phyloP scores from a whole-genome alignment of 1,139 yeast species.

The Yamadazyma mexicana region DNA sequence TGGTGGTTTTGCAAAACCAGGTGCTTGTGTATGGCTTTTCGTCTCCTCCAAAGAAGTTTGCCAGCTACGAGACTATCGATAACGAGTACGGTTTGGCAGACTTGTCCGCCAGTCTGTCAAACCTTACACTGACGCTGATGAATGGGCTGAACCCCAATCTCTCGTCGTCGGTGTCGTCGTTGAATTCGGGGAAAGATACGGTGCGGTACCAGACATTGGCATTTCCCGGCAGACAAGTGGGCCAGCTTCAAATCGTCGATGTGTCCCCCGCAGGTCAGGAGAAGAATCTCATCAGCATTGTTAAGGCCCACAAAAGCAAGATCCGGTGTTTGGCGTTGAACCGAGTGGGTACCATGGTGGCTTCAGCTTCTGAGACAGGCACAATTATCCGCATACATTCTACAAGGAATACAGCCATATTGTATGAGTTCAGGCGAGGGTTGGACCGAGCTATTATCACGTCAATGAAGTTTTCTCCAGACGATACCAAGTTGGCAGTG shows the following conservation, averaged over 20 bases:
- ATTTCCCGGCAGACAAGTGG: slow-evolving; percentile 67
- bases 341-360: slow-evolving; percentile 74
- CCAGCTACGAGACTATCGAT: slow-evolving; percentile 69
- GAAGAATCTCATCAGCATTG: slow-evolving; percentile 63
- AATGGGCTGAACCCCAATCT: slow-evolving; percentile 6
- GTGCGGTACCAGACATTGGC: slow-evolving; percentile 56
- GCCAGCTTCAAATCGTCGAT: slow-evolving; percentile 80
- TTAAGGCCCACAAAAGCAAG: slow-evolving; percentile 79
- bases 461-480: slow-evolving; percentile 80
- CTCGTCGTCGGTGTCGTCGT: slow-evolving; percentile 18
- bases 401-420: slow-evolving; percentile 66
- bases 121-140: slow-evolving; percentile 7
- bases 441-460: slow-evolving; percentile 78
- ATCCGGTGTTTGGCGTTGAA: slow-evolving; percentile 70
- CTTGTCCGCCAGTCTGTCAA: slow-evolving; percentile 38
- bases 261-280: slow-evolving; percentile 62
- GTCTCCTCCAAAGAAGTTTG: slow-evolving; percentile 70
- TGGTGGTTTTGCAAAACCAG: slow-evolving; percentile 66
- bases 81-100: slow-evolving; percentile 74
- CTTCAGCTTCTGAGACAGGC: slow-evolving; percentile 87
- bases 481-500: slow-evolving; percentile 75
- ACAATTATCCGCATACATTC: slow-evolving; percentile 82
- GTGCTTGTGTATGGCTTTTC: slow-evolving; percentile 79
- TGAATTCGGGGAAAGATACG: slow-evolving; percentile 19
- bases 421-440: slow-evolving; percentile 86